phyloP scores from a whole-genome alignment of 805 yeast genomes.

The Barnettozyma californica region DNA sequence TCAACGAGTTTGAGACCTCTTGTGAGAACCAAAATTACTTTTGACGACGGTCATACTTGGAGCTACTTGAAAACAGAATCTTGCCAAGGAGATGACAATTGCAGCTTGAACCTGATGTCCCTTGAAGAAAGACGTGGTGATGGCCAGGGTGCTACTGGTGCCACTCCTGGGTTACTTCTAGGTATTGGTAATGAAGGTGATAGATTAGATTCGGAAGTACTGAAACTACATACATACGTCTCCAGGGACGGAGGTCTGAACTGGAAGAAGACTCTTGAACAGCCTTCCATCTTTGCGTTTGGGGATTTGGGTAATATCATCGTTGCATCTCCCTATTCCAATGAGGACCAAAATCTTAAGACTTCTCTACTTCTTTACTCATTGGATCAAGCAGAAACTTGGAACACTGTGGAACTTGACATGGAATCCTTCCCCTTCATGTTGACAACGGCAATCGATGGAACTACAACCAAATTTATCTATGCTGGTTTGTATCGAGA shows the following conservation, averaged over 20 bases:
- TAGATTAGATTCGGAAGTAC: slow-evolving; percentile 11
- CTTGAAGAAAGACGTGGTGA: slow-evolving; percentile 29
- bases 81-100: slow-evolving; percentile 25
- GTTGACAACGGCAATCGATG: slow-evolving; percentile 61
- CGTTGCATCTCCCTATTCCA: slow-evolving; percentile 38
- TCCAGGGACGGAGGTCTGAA: slow-evolving; percentile 78
- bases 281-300: slow-evolving; percentile 49
- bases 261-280: slow-evolving; percentile 55
- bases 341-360: slow-evolving; percentile 28
- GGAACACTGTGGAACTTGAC: slow-evolving; percentile 49
- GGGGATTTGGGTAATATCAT: slow-evolving; percentile 81
- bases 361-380: slow-evolving; percentile 45
- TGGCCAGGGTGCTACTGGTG: slow-evolving; percentile 26
- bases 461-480: slow-evolving; percentile 61
- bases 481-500: slow-evolving; percentile 36
- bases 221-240: slow-evolving; percentile 43
- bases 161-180: slow-evolving; percentile 41
- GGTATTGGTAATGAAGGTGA: slow-evolving; percentile 37
- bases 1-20: slow-evolving; percentile 14
- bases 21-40: slow-evolving; percentile 31
- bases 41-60: slow-evolving; percentile 38
- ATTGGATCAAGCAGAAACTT: slow-evolving; percentile 66
- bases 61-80: slow-evolving; percentile 23
- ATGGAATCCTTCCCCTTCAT: slow-evolving; percentile 35
- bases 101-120: slow-evolving; percentile 33